These are phyloP conservation scores for Fragaria vesca DNA, from an alignment of 306 rosid species.

Conservation along the genomic window DNA sequence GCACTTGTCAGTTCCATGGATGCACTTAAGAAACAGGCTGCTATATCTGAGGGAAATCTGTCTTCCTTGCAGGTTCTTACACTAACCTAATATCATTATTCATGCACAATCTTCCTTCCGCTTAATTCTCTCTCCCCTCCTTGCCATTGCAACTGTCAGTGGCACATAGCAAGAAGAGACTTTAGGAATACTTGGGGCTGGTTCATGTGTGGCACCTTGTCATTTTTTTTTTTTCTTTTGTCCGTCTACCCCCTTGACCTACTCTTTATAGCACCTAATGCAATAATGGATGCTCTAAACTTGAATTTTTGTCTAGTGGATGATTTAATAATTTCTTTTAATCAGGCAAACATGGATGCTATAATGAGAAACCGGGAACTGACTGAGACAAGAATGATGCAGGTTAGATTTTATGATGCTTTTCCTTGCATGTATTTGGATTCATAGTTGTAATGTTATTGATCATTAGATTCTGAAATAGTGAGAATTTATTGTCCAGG, in stretches of 20 bases:
- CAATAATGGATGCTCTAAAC: constrained; percentile 11
- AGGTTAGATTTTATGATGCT: constrained; percentile 48
- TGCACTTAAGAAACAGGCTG: constrained; percentile 82
- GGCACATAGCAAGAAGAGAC: neutral
- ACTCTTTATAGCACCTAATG: neutral
- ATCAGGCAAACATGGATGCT: constrained; percentile 90
- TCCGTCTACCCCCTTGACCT: neutral
- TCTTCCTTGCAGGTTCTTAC: constrained; percentile 81
- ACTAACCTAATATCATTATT: constrained; percentile 18
- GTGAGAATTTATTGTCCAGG: constrained; percentile 39
- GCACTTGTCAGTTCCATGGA: constrained; percentile 76
- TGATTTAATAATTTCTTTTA: constrained; percentile 22
- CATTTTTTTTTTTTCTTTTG: neutral
- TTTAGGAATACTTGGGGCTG: constrained; percentile 5
- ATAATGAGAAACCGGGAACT: constrained; percentile 93
- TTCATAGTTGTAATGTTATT: constrained; percentile 14
- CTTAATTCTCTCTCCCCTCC: constrained; percentile 4
- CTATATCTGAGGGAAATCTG: constrained; percentile 86
- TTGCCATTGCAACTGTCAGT: neutral
- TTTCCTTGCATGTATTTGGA: constrained; percentile 23
- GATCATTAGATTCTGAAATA: constrained; percentile 17
- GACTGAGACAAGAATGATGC: constrained; percentile 98
- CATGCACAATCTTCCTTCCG: constrained; percentile 1
- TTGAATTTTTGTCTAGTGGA: constrained; percentile 18
- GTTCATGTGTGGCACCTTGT: neutral